phyloP scores from a whole-genome alignment of 352 stramenopile genomes.

The Pythium brassicae region DNA sequence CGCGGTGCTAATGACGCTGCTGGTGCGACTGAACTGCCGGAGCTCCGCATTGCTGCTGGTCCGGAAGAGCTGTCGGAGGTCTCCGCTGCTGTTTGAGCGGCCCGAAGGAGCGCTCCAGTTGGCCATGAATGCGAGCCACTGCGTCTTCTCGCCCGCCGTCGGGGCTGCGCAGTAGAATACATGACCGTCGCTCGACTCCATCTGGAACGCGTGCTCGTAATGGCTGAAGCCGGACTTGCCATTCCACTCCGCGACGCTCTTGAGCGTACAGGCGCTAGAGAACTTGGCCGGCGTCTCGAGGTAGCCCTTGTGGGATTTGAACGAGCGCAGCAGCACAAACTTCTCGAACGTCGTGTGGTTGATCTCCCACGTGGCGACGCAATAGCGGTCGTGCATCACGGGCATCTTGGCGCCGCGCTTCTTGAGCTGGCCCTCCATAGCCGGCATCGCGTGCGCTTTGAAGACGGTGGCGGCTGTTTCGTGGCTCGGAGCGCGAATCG shows the following conservation, averaged over 20 bases:
- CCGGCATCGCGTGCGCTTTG: slow-evolving; percentile 43
- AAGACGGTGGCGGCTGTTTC: background rate
- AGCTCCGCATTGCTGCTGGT: background rate
- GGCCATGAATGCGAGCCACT: slow-evolving; percentile 68
- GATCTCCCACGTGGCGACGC: slow-evolving; percentile 63
- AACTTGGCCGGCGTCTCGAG: slow-evolving; percentile 39
- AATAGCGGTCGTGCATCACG: slow-evolving; percentile 83
- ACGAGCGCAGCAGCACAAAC: slow-evolving; percentile 67
- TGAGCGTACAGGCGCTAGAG: slow-evolving; percentile 50
- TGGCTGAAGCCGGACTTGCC: slow-evolving; percentile 71
- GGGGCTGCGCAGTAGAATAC: slow-evolving; percentile 71
- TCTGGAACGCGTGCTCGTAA: slow-evolving; percentile 66
- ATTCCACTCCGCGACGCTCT: slow-evolving; percentile 74
- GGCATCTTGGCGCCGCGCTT: slow-evolving; percentile 64
- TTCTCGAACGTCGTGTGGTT: slow-evolving; percentile 28
- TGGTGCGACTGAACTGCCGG: background rate
- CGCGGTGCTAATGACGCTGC: no score
- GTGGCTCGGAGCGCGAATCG: background rate
- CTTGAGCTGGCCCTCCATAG: slow-evolving; percentile 70
- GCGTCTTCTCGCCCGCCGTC: slow-evolving; percentile 35
- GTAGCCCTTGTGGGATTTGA: slow-evolving; percentile 49
- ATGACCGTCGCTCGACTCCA: slow-evolving; percentile 70
- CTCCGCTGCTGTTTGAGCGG: slow-evolving; percentile 1
- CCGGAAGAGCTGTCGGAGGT: background rate
- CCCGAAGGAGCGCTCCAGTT: slow-evolving; percentile 12